Evolutionary conservation across 2,329 filamentous ascomycete genomes (phyloP), one percentile per base, ranked within the genome.

Genomic region (Fusarium chlamydosporum): DNA sequence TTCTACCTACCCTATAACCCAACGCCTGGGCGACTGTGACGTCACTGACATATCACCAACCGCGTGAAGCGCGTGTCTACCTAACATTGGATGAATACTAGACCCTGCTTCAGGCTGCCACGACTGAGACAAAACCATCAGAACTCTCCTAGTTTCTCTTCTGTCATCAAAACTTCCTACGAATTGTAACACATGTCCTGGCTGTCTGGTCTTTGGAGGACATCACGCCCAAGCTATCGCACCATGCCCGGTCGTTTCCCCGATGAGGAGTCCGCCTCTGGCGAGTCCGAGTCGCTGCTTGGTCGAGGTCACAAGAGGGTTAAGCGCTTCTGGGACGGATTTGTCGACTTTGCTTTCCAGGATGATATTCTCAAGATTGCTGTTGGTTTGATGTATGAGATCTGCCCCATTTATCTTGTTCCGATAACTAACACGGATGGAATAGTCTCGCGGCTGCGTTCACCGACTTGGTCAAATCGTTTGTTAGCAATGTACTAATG

Each of bases 311-410:
- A 83, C 65, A 77, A 81, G 55, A 80, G 80, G 54, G 84, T 86
- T 26, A 80, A 82, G 65, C 82, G 82, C 61, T 79, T 87, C 58
- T 89, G 86, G 82, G 81, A 86, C 34, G 89, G 88, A 38, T 93
- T 93, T 76, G 77, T 89, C 70, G 90, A 92, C 76, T 93, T 93
- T 77, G 90, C 90, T 1, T 86, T 92, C 55, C 87, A 91, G 67
- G 91, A 91, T 60, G 92, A 93, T 71, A 91, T 93, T 47, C 83
- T 93, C 27, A 89, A 93, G 77, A 91, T 93, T 61, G 91, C 91
- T 16, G 89, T 93, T 71, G 91, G 91, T 70, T 81, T 93, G 68
- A 93, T 93, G 90, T 92, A 75, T 18, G 61, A 76, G 83, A 78
- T 41, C 20, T 13, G n/a, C 10, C 9, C 33, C 38, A 29, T 5